Evolutionary conservation across 2,329 filamentous ascomycete species (phyloP).

Genomic region (Sclerotinia subarctica): DNA sequence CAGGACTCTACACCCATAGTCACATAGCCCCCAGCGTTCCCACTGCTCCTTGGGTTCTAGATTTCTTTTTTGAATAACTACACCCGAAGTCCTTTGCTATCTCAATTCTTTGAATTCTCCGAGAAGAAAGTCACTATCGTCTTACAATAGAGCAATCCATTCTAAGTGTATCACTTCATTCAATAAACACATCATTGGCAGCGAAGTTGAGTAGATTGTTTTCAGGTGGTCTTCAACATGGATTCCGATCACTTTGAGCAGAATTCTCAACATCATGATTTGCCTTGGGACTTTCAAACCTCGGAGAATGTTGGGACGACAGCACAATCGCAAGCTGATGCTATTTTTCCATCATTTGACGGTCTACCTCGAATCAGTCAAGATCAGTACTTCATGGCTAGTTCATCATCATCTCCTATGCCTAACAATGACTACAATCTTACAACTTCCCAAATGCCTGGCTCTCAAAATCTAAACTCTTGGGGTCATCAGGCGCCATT

Average conservation of each 20-base stretch:
- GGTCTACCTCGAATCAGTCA: conserved; percentile 30
- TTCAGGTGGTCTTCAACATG: conserved; percentile 31
- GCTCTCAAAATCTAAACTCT: conserved; percentile 26
- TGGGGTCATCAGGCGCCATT: conserved; percentile 27
- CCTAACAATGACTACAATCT: conserved; percentile 27
- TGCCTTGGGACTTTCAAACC: conserved; percentile 30
- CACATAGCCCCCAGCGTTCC: conserved; percentile 20
- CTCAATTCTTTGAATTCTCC: conserved; percentile 35
- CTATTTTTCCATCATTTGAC: conserved; percentile 31
- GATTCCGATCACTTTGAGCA: conserved; percentile 32
- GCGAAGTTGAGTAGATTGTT: conserved; percentile 24
- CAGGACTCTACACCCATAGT: conserved; percentile 20
- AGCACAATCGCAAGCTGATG: conserved; percentile 27
- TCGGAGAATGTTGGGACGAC: conserved; percentile 24
- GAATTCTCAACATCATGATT: conserved; percentile 27
- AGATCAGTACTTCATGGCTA: conserved; percentile 30
- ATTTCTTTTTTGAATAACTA: conserved; percentile 36
- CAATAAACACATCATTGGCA: conserved; percentile 30
- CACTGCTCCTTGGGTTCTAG: conserved; percentile 10
- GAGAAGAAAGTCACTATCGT: conserved; percentile 31
- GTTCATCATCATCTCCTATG: conserved; percentile 23
- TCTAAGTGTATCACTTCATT: conserved; percentile 30
- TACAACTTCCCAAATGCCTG: conserved; percentile 11
- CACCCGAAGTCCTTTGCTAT: conserved; percentile 35
- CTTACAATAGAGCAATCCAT: conserved; percentile 34